Base-by-base conservation (phyloP, 345 rosid genomes). In the Turritis glabra region DNA sequence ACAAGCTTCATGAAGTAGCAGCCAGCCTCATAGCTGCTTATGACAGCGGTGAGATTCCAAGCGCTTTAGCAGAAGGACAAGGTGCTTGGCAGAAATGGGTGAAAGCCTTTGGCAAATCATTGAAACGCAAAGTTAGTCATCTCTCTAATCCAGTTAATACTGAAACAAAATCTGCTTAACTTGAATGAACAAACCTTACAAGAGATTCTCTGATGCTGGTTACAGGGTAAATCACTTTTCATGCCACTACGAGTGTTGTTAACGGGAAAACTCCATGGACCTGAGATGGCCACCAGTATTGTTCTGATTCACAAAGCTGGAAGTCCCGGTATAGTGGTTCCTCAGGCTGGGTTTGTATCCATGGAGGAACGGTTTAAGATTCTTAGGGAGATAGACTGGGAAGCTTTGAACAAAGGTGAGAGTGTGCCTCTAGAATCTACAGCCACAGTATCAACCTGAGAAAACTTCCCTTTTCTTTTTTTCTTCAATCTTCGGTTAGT, bases 21-120 rank as follows among this genome's bases (percentile, higher is more conserved):
- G 84, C 82, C 7, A 69, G 79, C 59, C 86, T 94, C 17, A 54
- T 94, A 68, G 89, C 93, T 78, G 96, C 97, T 18, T 91, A 89
- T 68, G 98, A 91, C 77, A 83, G 85, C 13, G 96, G 97, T 47
- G 97, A 89, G 80, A 80, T 94, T 61, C 63, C 79, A 3, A 66
- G 58, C 38, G 93, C 95, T 19, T 86, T 91, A 25, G 95, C 86
- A 67, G 95, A 86, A 79, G 96, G 97, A 22, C 84, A 21, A 61
- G 75, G 86, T 22, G 96, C 90, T 50, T 91, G 98, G 98, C 84
- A 91, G 86, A 91, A 83, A 79, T 91, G 97, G 96, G 96, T 86
- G 66, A 94, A 94, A 85, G 80, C 81, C 74, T 91, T 91, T 33
- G 93, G 97, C 69, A 90, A 89, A 84, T 69, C 89, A 21, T 55